phyloP scores from a whole-genome alignment of 306 rosid genomes.

The Datisca glomerata region DNA sequence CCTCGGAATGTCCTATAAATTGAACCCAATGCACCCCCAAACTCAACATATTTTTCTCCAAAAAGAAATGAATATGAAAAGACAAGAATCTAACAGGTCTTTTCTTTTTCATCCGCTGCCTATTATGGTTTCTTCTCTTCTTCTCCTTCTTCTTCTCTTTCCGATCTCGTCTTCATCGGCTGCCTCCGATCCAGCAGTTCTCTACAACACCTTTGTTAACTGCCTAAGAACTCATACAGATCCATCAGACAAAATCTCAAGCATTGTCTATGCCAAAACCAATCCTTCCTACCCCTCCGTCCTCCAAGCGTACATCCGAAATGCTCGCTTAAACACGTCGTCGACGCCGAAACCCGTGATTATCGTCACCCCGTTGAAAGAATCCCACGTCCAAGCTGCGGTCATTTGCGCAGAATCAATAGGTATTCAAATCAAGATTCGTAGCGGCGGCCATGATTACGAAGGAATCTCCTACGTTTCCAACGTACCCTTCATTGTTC shows the following conservation, averaged over 20 bases:
- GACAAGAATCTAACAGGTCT: too few species aligned
- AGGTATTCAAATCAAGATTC: not conserved
- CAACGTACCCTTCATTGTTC: not conserved
- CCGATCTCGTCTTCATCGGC: not conserved
- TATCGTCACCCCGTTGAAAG: not conserved
- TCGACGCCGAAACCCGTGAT: not conserved
- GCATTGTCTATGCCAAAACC: not conserved
- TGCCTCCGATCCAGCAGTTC: not conserved
- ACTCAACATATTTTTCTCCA: too few species aligned
- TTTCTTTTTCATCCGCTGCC: slow-evolving; percentile 8
- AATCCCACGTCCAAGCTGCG: not conserved
- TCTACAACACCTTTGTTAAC: not conserved
- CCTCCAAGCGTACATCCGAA: not conserved
- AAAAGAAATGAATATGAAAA: too few species aligned
- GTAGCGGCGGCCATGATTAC: not conserved
- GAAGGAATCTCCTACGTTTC: not conserved
- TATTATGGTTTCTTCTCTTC: not conserved
- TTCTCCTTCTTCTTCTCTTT: not conserved
- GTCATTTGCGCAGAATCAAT: not conserved
- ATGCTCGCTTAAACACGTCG: not conserved
- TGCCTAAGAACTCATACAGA: not conserved
- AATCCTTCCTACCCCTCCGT: not conserved
- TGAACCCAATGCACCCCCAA: too few species aligned
- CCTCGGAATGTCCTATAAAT: too few species aligned
- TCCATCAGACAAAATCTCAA: not conserved